phyloP scores from a whole-genome alignment of 768 basidiomycete genomes.

The Lyophyllum decastes region DNA sequence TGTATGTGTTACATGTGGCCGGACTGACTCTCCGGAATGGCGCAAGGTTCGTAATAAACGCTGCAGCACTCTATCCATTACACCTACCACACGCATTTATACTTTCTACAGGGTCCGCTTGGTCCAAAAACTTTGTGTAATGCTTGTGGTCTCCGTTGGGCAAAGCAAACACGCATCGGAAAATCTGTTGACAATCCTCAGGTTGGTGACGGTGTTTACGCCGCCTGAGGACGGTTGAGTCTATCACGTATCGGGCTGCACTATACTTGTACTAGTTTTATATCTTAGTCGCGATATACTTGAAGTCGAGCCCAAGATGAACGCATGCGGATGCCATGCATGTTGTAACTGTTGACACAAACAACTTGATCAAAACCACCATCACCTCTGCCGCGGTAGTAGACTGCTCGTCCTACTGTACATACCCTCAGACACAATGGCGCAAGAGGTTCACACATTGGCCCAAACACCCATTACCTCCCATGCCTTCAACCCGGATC shows the following conservation, averaged over 20 bases:
- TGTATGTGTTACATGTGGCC: slow-evolving; percentile 90
- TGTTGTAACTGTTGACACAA: background rate
- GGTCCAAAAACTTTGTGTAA: slow-evolving; percentile 99
- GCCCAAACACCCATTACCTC: slow-evolving; percentile 85
- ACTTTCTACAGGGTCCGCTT: slow-evolving; percentile 67
- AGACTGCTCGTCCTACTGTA: slow-evolving; percentile 83
- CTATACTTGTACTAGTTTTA: too few relatives aligned
- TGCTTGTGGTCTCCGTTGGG: slow-evolving; percentile 93
- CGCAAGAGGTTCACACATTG: slow-evolving; percentile 76
- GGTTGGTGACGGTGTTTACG: background rate
- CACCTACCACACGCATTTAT: too few relatives aligned
- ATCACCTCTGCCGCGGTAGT: slow-evolving; percentile 55
- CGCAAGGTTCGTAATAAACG: slow-evolving; percentile 59
- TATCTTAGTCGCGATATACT: too few relatives aligned
- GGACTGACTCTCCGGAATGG: slow-evolving; percentile 98
- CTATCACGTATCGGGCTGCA: background rate
- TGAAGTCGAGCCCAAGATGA: background rate
- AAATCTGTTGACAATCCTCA: slow-evolving; percentile 35
- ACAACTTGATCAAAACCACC: background rate
- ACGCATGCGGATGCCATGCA: too few relatives aligned
- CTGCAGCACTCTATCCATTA: slow-evolving; percentile 1
- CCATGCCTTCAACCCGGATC: slow-evolving; percentile 90
- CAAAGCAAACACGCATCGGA: slow-evolving; percentile 55
- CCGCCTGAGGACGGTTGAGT: background rate
- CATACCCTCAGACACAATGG: slow-evolving; percentile 34